phyloP scores from a whole-genome alignment of 106 monocot genomes.

The Phalaenopsis aphrodite region DNA sequence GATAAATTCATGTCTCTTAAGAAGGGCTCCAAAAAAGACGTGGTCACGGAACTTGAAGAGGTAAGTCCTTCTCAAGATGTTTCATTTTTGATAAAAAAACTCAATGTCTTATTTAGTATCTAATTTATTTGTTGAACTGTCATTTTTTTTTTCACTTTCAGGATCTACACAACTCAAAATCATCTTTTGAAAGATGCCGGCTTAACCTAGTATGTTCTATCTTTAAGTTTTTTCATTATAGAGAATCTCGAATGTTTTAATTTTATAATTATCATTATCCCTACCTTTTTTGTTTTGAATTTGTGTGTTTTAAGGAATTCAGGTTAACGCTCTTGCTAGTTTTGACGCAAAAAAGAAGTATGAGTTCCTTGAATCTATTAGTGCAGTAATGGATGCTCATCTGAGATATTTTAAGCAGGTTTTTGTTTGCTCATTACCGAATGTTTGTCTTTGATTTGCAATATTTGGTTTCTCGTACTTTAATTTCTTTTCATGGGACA shows the following conservation, averaged over 20 bases:
- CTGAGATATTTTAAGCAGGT: constrained; percentile 97
- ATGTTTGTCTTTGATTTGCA: constrained; percentile 4
- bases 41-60: constrained; percentile 80
- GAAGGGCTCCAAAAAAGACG: constrained; percentile 67
- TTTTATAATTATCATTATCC: constrained; percentile 1
- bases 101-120: not conserved
- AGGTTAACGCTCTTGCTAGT: constrained; percentile 79
- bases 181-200: constrained; percentile 87
- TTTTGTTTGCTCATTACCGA: not conserved
- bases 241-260: not conserved
- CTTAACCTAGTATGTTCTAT: constrained; percentile 82
- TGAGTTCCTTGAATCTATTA: constrained; percentile 94
- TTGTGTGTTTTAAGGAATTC: constrained; percentile 47
- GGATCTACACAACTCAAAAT: constrained; percentile 88
- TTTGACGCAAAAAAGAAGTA: constrained; percentile 92
- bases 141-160: constrained; percentile 22
- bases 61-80: constrained; percentile 22
- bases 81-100: not conserved
- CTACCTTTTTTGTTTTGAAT: constrained; percentile 1
- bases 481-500: constrained; percentile 13
- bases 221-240: constrained; percentile 4
- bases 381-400: constrained; percentile 98
- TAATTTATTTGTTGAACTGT: not conserved
- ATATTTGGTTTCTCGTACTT: constrained; percentile 9
- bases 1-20: constrained; percentile 84